Percentiles rank a stretch among this genome's conserved stretches.
Conservation (phyloP, 2,329 filamentous ascomycete species). For the Venturia aucupariae region DNA sequence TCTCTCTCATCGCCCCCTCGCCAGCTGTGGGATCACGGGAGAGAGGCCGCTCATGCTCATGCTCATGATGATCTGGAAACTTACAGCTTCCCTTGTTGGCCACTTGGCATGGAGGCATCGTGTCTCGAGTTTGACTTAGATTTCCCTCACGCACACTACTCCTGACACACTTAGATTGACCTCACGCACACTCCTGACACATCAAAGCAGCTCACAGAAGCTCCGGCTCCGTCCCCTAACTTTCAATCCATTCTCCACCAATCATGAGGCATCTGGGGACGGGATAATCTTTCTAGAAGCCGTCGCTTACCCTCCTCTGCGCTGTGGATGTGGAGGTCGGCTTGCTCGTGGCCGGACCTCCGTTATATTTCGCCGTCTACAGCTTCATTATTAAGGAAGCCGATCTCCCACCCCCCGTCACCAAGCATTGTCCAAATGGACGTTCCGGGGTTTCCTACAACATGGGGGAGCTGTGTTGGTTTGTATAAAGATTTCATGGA, state of each 20-base stretch:
- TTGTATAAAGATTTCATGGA: conserved; percentile 3
- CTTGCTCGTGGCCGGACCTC: not conserved
- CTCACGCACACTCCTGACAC: not conserved
- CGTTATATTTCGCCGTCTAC: not conserved
- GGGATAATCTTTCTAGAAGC: not conserved
- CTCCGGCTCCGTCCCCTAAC: not conserved
- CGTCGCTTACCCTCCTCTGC: not conserved
- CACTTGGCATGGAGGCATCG: too few species aligned
- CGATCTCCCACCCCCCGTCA: not conserved
- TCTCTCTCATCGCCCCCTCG: not conserved
- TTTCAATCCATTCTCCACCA: not conserved
- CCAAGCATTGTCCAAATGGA: not conserved
- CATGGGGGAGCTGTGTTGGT: not conserved
- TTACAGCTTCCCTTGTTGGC: not conserved
- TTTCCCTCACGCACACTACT: not conserved
- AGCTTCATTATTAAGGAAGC: not conserved
- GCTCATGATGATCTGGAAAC: not conserved
- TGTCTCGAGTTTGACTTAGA: too few species aligned
- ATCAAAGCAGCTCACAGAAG: not conserved
- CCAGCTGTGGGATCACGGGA: not conserved
- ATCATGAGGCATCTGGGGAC: not conserved
- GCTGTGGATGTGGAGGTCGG: not conserved
- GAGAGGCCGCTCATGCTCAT: not conserved
- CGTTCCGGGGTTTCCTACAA: not conserved
- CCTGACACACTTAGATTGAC: not conserved